These are phyloP conservation scores for Boletales sp. DNA, from an alignment of 768 basidiomycete genomes.

Conservation along the genomic window DNA sequence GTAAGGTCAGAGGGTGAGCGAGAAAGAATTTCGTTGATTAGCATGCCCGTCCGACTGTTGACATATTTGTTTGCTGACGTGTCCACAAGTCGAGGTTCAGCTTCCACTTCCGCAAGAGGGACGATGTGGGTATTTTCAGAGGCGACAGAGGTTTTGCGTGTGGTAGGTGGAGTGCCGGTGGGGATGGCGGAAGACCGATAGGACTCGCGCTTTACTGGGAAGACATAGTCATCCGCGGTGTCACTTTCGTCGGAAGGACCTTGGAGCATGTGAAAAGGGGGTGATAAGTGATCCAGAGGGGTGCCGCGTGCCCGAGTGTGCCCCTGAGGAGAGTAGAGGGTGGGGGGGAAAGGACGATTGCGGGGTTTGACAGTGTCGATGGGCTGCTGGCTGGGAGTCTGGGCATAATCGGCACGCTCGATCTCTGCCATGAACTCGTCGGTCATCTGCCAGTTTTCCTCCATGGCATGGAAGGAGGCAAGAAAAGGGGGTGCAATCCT, in stretches of 20 bases:
- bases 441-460: too few relatives aligned
- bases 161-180: constrained; percentile 25
- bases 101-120: constrained; percentile 22
- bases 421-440: too few relatives aligned
- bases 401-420: too few relatives aligned
- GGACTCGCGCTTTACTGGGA: constrained; percentile 45
- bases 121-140: constrained; percentile 25
- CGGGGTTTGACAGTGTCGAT: constrained; percentile 22
- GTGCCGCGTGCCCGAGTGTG: constrained; percentile 38
- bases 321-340: constrained; percentile 41
- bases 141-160: constrained; percentile 19
- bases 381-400: too few relatives aligned
- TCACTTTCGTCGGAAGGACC: constrained; percentile 43
- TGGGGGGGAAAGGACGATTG: constrained; percentile 30
- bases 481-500: too few relatives aligned
- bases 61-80: too few relatives aligned
- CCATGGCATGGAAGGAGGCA: too few relatives aligned
- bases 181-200: constrained; percentile 31
- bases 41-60: too few relatives aligned
- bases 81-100: too few relatives aligned
- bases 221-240: constrained; percentile 39
- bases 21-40: too few relatives aligned
- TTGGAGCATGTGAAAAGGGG: constrained; percentile 46
- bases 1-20: background rate
- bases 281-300: constrained; percentile 54